Evolutionary conservation across 768 basidiomycete species (phyloP).

Genomic region (Leucocoprinus leucothites): DNA sequence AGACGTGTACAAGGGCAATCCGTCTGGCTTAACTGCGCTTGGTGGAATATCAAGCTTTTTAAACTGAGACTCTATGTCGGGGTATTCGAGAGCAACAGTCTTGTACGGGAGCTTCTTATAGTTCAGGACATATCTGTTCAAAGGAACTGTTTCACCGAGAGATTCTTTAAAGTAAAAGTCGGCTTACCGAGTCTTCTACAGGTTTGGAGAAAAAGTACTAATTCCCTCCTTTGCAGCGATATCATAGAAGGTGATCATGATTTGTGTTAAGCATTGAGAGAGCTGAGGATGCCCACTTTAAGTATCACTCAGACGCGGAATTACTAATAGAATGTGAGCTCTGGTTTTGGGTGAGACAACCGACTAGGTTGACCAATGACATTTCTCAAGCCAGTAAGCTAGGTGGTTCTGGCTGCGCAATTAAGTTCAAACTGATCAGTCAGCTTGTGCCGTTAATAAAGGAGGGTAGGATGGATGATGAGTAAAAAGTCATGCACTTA

Average conservation of each 20-base stretch:
- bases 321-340: too few species aligned
- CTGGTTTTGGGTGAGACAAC: too few species aligned
- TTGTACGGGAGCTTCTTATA: slow-evolving; percentile 19
- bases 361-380: too few species aligned
- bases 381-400: too few species aligned
- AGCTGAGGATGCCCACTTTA: too few species aligned
- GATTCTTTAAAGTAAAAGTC: neutral
- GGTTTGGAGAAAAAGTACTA: slow-evolving; percentile 7
- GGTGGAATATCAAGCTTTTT: slow-evolving; percentile 29
- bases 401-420: too few species aligned
- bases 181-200: slow-evolving; percentile 9
- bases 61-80: slow-evolving; percentile 31
- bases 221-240: neutral
- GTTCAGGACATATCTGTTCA: slow-evolving; percentile 7
- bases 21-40: slow-evolving; percentile 22
- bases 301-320: too few species aligned
- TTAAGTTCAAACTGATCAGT: too few species aligned
- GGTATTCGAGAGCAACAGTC: slow-evolving; percentile 41
- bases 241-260: slow-evolving; percentile 17
- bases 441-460: too few species aligned
- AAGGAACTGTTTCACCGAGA: neutral
- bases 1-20: slow-evolving; percentile 31
- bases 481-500: too few species aligned
- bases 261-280: neutral
- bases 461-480: too few species aligned